phyloP scores from a whole-genome alignment of 2,329 filamentous ascomycete genomes.

The Hypoxylon sp. region DNA sequence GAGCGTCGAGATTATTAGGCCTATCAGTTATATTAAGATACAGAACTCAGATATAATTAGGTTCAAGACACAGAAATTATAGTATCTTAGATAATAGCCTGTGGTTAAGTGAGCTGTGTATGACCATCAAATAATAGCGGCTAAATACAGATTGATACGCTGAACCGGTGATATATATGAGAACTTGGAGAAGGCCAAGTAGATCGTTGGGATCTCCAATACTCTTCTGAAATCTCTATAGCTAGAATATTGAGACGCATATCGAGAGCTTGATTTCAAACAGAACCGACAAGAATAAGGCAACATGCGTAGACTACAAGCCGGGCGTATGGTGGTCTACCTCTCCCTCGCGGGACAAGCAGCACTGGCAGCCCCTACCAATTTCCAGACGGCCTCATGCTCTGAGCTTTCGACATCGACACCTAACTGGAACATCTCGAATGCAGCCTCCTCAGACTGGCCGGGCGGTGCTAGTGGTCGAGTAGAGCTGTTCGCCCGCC shows the following conservation, averaged over 20 bases:
- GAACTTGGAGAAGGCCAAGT: slow-evolving; percentile 11
- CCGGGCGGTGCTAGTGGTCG: slow-evolving; percentile 37
- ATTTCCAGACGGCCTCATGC: slow-evolving; percentile 16
- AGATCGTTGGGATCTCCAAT: not conserved
- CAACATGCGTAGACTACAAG: slow-evolving; percentile 22
- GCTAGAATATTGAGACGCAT: not conserved
- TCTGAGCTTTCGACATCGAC: slow-evolving; percentile 28
- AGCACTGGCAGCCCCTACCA: slow-evolving; percentile 8
- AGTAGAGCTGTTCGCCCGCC: slow-evolving; percentile 40
- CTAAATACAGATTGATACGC: slow-evolving; percentile 31
- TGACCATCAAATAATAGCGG: slow-evolving; percentile 20
- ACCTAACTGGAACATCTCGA: slow-evolving; percentile 39
- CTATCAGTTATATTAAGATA: slow-evolving; percentile 17
- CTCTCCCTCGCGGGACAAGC: slow-evolving; percentile 33
- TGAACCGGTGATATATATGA: slow-evolving; percentile 5
- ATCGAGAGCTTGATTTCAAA: not conserved
- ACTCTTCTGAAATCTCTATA: slow-evolving; percentile 1
- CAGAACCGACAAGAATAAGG: slow-evolving; percentile 4
- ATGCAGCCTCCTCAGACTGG: slow-evolving; percentile 44
- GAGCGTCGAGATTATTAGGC: not conserved
- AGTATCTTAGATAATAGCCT: slow-evolving; percentile 38
- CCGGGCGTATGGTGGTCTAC: slow-evolving; percentile 12
- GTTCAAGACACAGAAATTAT: slow-evolving; percentile 12
- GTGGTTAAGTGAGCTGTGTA: slow-evolving; percentile 29
- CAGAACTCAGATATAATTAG: slow-evolving; percentile 21